Evolutionary conservation across 2,329 filamentous ascomycete species (phyloP).

Genomic region (Akanthomyces dipterigenus): DNA sequence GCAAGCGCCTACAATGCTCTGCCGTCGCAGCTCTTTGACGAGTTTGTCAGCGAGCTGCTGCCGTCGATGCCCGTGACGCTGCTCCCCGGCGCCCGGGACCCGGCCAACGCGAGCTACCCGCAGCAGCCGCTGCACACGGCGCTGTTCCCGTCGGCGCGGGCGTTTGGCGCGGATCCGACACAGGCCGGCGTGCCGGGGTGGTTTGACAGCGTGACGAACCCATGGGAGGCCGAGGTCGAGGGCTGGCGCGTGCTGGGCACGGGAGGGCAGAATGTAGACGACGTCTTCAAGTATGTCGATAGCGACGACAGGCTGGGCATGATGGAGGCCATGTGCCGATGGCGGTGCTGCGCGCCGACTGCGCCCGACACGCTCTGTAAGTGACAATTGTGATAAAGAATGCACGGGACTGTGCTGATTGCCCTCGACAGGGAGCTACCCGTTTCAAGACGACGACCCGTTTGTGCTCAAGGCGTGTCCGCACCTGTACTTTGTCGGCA

Average conservation of each 20-base stretch:
- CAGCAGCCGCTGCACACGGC: slow-evolving; percentile 91
- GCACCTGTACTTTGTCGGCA: slow-evolving; percentile 86
- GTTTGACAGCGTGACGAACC: slow-evolving; percentile 88
- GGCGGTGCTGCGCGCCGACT: slow-evolving; percentile 86
- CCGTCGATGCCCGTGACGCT: slow-evolving; percentile 84
- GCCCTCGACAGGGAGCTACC: slow-evolving; percentile 70
- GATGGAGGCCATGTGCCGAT: slow-evolving; percentile 92
- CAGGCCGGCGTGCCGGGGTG: slow-evolving; percentile 52
- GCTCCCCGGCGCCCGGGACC: slow-evolving; percentile 76
- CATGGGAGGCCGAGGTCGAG: slow-evolving; percentile 84
- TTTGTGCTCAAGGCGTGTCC: slow-evolving; percentile 82
- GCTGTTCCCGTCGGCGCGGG: slow-evolving; percentile 73
- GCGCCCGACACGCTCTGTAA: slow-evolving; percentile 92
- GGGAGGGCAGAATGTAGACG: slow-evolving; percentile 87
- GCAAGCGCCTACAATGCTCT: slow-evolving; percentile 78
- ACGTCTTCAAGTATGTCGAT: slow-evolving; percentile 86
- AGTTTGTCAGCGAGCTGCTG: slow-evolving; percentile 72
- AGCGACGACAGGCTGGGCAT: slow-evolving; percentile 72
- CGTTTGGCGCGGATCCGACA: slow-evolving; percentile 48
- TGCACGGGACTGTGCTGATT: not conserved
- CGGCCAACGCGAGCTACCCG: slow-evolving; percentile 81
- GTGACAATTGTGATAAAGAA: slow-evolving; percentile 29
- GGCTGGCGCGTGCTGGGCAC: slow-evolving; percentile 84
- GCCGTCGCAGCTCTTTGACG: slow-evolving; percentile 77
- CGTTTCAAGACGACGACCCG: slow-evolving; percentile 88